Base-by-base conservation (phyloP, 257 asterid genomes). In the Ocimum tenuiflorum region DNA sequence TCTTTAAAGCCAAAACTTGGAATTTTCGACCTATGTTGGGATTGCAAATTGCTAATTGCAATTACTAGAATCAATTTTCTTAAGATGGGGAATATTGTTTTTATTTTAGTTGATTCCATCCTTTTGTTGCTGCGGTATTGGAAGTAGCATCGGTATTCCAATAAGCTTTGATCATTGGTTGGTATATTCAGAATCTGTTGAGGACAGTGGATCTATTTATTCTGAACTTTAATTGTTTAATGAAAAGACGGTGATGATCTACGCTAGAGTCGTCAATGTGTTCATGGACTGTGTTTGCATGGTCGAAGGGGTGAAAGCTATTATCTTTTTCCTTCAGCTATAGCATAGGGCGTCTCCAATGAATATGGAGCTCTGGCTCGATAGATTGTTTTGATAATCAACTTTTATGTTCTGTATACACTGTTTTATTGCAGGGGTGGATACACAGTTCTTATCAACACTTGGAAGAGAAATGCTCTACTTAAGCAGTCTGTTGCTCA, bases 401-500 rank as follows among this genome's bases (percentile, higher is more conserved):
- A 45, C 18, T 35, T 53, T 29, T 18, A 31, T 35, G 13, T 43
- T 56, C 8, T 23, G 18, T 47, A 12, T 43, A 46, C 24, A n/a
- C 36, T 42, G 43, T 63, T 36, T 17, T 71, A 12, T 18, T 55
- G 55, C 66, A 85, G 91, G 82, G 82, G 80, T n/a, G 82, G 91
- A 3, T 85, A 82, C 77, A 82, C 91, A 0, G 78, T 85, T 58
- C 85, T 85, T 17, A 85, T 85, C 65, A 82, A 85, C 69, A 80
- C 91, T 9, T 78, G 88, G 91, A 82, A 85, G 78, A 80, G 83
- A 56, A 77, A 80, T 69, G 54, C 83, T 64, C 69, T 76, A 46
- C 91, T 85, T 58, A 85, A 82, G 74, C 87, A 85, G 43, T 80
- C 91, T 35, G 83, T 85, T 72, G 83, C 88, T 15, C 88, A 85